Evolutionary conservation across 176 grass and related monocot genomes (phyloP), one percentile per base, ranked within the genome.

Genomic region (Metroxylon sagu): DNA sequence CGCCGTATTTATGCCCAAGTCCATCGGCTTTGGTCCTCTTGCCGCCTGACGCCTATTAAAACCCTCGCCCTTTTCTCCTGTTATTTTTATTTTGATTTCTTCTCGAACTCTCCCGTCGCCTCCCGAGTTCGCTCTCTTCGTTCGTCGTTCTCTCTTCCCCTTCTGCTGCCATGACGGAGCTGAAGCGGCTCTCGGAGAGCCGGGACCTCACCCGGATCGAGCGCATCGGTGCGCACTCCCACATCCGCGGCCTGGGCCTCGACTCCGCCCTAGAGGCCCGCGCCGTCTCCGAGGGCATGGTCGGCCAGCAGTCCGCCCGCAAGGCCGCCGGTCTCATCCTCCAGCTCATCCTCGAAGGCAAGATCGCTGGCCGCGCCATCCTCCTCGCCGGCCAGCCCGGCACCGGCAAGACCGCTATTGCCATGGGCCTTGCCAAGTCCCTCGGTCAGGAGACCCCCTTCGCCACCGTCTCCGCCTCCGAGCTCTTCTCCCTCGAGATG

Each of bases 341-440:
- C 16, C 82, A 80, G 77, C 93, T 97, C 61, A 97, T 97, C 55
- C 82, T 73, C 16, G 76, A 88, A 23, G 93, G 93, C 1, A 90
- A 85, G 68, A 91, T 97, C 43, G 87, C 87, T 4, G 93, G 87
- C 23, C 84, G 87, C 35, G 79, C 84, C 16, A 80, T 97, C 5
- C 93, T 97, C 55, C 79, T 97, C 19, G 93, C 87, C 1, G 93
- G 93, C 14, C 87, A 98, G 76, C 93, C 93, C 0, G 87, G 93
- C 48, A 92, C 87, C 17, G 93, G 93, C 43, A 98, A 98, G 82
- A 98, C 87, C 6, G 93, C 84, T 15, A 82, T 97, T 2, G 87
- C 87, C 54, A 97, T 92, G 87, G 93, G 87, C 61, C 89, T 98
- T 28, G 93, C 93, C 56, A 92, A 98, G 74, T 98, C 87, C 43